These are phyloP conservation scores for Rhizophagus sp. DNA, from an alignment of 192 early-diverging fungal species.

Conservation along the genomic window DNA sequence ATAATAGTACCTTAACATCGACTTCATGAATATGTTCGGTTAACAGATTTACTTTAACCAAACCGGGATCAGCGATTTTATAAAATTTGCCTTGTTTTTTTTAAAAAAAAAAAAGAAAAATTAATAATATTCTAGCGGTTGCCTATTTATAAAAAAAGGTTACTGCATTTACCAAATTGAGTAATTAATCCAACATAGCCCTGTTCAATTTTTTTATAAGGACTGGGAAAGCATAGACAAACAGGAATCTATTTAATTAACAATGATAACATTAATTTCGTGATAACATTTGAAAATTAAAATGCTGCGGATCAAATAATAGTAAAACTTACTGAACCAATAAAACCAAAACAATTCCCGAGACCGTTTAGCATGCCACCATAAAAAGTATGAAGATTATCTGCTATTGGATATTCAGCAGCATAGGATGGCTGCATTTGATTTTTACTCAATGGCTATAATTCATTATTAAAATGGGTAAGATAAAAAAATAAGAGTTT, in stretches of 20 bases:
- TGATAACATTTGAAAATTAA: too few relatives aligned
- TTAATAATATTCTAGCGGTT: not conserved
- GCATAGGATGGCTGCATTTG: slow-evolving; percentile 12
- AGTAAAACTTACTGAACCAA: slow-evolving; percentile 39
- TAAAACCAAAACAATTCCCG: slow-evolving; percentile 41
- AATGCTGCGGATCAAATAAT: not conserved
- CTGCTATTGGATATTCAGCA: slow-evolving; percentile 33
- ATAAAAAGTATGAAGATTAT: slow-evolving; percentile 45
- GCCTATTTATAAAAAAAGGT: slow-evolving; percentile 33
- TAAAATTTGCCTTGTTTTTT: slow-evolving; percentile 26
- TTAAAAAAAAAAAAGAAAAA: not conserved
- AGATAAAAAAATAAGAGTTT: too few relatives aligned
- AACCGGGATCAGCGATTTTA: slow-evolving; percentile 54
- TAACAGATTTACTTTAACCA: slow-evolving; percentile 55
- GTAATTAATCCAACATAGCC: slow-evolving; percentile 70
- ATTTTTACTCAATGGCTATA: not conserved
- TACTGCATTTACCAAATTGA: slow-evolving; percentile 62
- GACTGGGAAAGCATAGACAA: slow-evolving; percentile 57
- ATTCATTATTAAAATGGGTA: too few relatives aligned
- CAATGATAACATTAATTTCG: not conserved
- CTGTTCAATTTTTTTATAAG: slow-evolving; percentile 68
- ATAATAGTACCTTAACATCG: slow-evolving; percentile 43
- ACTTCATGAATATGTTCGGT: slow-evolving; percentile 47
- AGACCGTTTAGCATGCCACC: slow-evolving; percentile 49
- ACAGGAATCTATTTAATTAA: slow-evolving; percentile 40